A percentile compares a stretch with the other conserved stretches of the same genome.
These are phyloP conservation scores for Zoysia japonica DNA, from an alignment of 176 grass and related monocot species.

Conservation along the genomic window DNA sequence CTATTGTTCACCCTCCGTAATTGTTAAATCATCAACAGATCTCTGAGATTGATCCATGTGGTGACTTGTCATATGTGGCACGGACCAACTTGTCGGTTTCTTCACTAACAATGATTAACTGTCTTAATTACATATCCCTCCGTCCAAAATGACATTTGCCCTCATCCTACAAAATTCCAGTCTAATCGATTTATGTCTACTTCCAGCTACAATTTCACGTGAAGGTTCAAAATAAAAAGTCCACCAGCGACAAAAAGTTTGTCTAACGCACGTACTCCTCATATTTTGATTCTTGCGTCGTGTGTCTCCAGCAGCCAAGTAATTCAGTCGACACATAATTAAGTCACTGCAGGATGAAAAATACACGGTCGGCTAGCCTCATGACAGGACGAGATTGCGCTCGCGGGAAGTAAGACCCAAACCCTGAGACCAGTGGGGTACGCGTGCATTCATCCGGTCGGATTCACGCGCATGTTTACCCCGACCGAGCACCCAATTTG, in stretches of 20 bases:
- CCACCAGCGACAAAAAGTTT: not conserved
- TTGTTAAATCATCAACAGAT: no score
- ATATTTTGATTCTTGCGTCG: not conserved
- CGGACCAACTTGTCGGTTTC: no score
- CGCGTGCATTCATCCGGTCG: constrained; percentile 37
- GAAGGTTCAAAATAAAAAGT: not conserved
- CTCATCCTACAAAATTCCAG: not conserved
- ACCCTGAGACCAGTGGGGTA: constrained; percentile 15
- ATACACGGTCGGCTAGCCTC: constrained; percentile 37
- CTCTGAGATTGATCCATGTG: no score
- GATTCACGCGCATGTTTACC: constrained; percentile 30
- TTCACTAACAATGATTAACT: not conserved
- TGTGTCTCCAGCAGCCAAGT: not conserved
- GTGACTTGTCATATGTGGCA: no score
- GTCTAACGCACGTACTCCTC: no score
- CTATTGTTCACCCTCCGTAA: not conserved
- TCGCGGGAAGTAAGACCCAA: constrained; percentile 24
- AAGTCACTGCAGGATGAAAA: constrained; percentile 38
- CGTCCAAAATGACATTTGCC: no score
- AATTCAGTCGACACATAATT: constrained; percentile 8
- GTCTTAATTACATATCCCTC: no score
- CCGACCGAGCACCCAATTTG: constrained; percentile 7
- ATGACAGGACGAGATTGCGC: constrained; percentile 33
- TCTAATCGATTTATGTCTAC: no score
- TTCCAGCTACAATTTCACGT: no score